These are phyloP conservation scores for Heliosperma pusillum DNA, from an alignment of 148 eudicot genomes.

Conservation along the genomic window DNA sequence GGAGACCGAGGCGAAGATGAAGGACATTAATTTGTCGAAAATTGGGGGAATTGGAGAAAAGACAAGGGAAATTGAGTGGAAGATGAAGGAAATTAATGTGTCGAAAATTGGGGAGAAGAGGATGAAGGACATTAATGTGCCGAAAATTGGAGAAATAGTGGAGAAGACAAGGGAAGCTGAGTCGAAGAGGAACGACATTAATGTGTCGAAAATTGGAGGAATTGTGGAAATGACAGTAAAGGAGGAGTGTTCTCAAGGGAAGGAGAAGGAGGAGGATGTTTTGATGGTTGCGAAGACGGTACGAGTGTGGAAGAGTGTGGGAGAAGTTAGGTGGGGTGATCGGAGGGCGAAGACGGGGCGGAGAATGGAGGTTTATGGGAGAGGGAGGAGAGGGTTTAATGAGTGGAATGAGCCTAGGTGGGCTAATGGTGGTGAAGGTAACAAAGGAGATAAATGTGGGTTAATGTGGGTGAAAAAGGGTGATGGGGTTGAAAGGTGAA, in stretches of 20 bases:
- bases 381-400: background rate
- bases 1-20: background rate
- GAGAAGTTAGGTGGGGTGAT: background rate
- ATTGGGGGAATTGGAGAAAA: background rate
- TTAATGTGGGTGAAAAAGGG: background rate
- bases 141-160: background rate
- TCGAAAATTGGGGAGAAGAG: background rate
- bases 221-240: background rate
- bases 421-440: background rate
- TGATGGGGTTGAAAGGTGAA: background rate
- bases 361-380: background rate
- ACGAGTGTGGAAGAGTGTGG: background rate
- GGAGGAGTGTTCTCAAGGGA: background rate
- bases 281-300: background rate
- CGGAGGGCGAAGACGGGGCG: background rate
- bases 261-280: background rate
- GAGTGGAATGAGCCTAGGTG: background rate
- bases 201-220: background rate
- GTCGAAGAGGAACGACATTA: too few species aligned
- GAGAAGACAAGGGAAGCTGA: background rate
- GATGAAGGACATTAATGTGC: background rate
- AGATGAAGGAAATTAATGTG: background rate
- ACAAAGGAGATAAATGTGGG: background rate
- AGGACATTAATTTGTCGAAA: too few species aligned
- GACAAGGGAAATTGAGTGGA: background rate